Evolutionary conservation across 2,329 filamentous ascomycete species (phyloP).

Genomic region (Penicillium decumbens): DNA sequence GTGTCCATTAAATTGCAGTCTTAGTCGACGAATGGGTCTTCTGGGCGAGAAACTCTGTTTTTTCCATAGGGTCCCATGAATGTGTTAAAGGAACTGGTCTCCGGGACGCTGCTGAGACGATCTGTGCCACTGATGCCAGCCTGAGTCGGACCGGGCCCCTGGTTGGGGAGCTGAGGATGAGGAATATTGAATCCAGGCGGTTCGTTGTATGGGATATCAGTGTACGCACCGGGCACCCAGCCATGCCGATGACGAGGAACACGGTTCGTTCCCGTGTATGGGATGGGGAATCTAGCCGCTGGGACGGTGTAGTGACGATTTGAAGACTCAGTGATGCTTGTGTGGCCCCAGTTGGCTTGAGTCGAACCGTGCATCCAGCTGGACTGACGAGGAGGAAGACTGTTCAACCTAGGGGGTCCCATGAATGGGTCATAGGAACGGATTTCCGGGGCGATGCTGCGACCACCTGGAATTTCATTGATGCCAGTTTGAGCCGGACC

Average conservation of each 20-base stretch:
- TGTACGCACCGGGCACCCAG: no score
- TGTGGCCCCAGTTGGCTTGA: not conserved
- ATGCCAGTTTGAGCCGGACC: not conserved
- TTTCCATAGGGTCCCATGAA: not conserved
- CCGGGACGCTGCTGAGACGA: not conserved
- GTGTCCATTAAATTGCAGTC: not conserved
- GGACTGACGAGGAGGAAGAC: no score
- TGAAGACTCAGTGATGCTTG: not conserved
- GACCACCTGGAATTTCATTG: no score
- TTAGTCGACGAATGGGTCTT: not conserved
- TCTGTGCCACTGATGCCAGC: not conserved
- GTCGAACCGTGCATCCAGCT: no score
- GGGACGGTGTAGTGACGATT: not conserved
- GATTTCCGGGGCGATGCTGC: no score
- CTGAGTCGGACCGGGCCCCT: no score
- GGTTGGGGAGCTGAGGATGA: no score
- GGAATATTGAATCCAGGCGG: no score
- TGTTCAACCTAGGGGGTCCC: no score
- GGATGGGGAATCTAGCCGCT: not conserved
- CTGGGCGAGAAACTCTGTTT: not conserved
- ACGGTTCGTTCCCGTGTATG: not conserved
- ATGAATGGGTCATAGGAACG: no score
- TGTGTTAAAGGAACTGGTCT: not conserved
- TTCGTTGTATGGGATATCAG: not conserved
- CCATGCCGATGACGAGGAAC: no score